These are phyloP conservation scores for Coleophoma cylindrospora DNA, from an alignment of 2,329 filamentous ascomycete species.

Conservation along the genomic window DNA sequence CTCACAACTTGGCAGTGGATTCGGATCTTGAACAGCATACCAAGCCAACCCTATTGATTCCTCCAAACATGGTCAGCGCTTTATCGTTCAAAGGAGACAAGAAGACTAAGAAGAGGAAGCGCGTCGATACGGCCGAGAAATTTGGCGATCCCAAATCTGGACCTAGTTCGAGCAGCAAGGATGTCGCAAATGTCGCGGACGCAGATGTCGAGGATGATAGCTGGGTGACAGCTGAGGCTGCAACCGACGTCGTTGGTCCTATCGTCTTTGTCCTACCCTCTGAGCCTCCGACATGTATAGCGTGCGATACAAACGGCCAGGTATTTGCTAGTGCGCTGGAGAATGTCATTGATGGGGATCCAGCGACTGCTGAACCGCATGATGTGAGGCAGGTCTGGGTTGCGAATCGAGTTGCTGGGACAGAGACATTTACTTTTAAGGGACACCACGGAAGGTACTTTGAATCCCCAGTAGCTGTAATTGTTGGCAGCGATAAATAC, in stretches of 20 bases:
- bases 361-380: slow-evolving; percentile 85
- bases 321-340: slow-evolving; percentile 79
- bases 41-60: not conserved
- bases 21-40: too few species aligned
- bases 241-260: slow-evolving; percentile 74
- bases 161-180: slow-evolving; percentile 15
- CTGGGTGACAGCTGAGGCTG: slow-evolving; percentile 81
- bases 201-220: slow-evolving; percentile 61
- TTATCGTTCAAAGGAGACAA: slow-evolving; percentile 97
- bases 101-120: slow-evolving; percentile 88
- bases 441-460: slow-evolving; percentile 78
- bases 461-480: not conserved
- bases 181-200: slow-evolving; percentile 9
- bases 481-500: slow-evolving; percentile 1
- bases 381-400: slow-evolving; percentile 96
- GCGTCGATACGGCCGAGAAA: slow-evolving; percentile 43
- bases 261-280: slow-evolving; percentile 79
- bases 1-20: not conserved
- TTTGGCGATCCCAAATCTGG: slow-evolving; percentile 22
- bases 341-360: slow-evolving; percentile 81
- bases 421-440: slow-evolving; percentile 79
- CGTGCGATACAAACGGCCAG: slow-evolving; percentile 80
- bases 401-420: slow-evolving; percentile 76
- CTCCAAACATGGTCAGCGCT: slow-evolving; percentile 71
- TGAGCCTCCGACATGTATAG: slow-evolving; percentile 66